Evolutionary conservation across 495 filamentous ascomycete species (phyloP), one percentile per base, ranked within the genome.

Genomic region (Alectoria sarmentosa): DNA sequence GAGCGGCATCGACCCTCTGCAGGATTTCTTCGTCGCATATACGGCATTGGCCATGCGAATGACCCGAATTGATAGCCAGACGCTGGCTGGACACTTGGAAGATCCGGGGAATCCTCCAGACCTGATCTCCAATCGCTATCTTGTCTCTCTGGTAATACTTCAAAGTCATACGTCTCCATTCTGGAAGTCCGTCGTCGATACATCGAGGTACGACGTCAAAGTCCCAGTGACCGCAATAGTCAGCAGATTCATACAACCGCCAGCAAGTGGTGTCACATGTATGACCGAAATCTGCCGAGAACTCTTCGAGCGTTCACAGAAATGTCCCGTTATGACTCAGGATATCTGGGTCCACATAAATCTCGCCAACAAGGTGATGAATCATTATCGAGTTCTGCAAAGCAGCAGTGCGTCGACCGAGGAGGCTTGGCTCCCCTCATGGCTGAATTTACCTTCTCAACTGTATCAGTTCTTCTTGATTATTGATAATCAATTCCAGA

Each of bases 91-190:
- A 48, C 60, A 59, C 6, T 49, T 63, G 6, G 37, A 54, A 13
- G 69, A 69, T 37, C 41, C 61, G 17, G 66, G 63, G n/a, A 64
- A 38, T n/a, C 65, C 65, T n/a, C 72, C 69, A 17, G 72, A 74
- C 38, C 55, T 74, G 17, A 49, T 74, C n/a, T 74, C 72, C 11
- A 49, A 64, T 26, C 59, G 52, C 56, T 74, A 72, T 63, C 57
- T 73, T 11, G 37, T 37, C 9, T 34, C 61, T 23, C 52, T 74
- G 30, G 37, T 42, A 19, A 38, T 42, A 36, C 37, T 72, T 42
- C 58, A 72, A 39, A 26, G 64, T 19, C 30, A 41, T 37, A 64
- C 61, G 14, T 48, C 60, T 34, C 38, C 38, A 8, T 62, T 73
- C 26, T 74, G 71, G 69, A 69, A 67, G 37, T 48, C 63, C 38